Base-by-base conservation (phyloP, 495 filamentous ascomycete genomes). In the Aspergillus indologenus region DNA sequence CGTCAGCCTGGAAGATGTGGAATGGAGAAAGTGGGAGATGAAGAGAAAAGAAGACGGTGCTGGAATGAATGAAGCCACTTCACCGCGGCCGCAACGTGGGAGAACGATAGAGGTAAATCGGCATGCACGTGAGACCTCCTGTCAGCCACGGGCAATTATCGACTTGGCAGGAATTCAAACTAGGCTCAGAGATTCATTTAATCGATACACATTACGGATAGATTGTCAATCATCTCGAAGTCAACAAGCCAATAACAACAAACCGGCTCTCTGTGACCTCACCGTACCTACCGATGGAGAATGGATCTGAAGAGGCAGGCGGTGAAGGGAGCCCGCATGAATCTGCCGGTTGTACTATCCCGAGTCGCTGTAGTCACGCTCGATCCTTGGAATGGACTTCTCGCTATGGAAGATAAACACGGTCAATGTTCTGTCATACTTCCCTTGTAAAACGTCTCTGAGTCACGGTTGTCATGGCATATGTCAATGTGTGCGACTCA, bases 1-100 rank as follows among this genome's bases (percentile, higher is more conserved):
- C 12, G 20, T 54, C 15, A 49, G 43, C 14, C 12, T 40, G 34
- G 34, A 15, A 11, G 34, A 2, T 40, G n/a, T n/a, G n/a, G 26
- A 49, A 45, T 40, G 26, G 49, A 24, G 49, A 53, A 20, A 47
- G 19, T 23, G 56, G 59, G 57, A 57, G 61, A 59, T 56, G 60
- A 53, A 44, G 29, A 61, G 48, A 62, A 29, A 47, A 20, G 50
- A 53, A 43, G 60, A 43, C 55, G 62, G 61, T 58, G 23, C 53
- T 60, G 62, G 61, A 54, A 54, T 54, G 64, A 65, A 56, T 29
- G 47, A 68, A 61, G 68, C 66, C 63, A 71, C 65, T 60, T 68
- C 57, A 64, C 53, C 45, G 20, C 59, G 61, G 61, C 61, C 58
- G 64, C 51, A 63, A 61, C 59, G 61, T 67, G 58, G 61, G 64